phyloP scores from a whole-genome alignment of 768 basidiomycete species.

The Pleurotus eryngii region DNA sequence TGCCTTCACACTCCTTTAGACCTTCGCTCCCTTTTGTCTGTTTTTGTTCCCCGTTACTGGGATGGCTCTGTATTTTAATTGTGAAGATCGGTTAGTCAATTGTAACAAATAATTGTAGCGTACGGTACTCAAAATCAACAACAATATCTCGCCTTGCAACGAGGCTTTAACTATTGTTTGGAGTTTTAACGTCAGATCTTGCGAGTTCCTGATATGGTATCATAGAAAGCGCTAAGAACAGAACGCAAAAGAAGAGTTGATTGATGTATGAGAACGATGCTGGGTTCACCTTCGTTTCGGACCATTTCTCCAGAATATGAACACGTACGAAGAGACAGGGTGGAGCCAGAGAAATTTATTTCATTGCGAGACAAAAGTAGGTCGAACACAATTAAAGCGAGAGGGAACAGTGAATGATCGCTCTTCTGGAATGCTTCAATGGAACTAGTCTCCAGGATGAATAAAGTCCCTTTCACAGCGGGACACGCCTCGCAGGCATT shows the following conservation, averaged over 20 bases:
- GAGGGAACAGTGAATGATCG: neutral
- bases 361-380: too few species aligned
- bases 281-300: too few species aligned
- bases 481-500: too few species aligned
- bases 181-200: neutral
- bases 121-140: neutral
- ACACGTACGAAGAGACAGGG: too few species aligned
- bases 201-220: too few species aligned
- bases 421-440: neutral
- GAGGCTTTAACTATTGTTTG: neutral
- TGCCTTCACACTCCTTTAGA: constrained; percentile 12
- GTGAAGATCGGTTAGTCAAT: neutral
- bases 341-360: too few species aligned
- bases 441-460: neutral
- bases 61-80: neutral
- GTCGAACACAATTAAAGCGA: too few species aligned
- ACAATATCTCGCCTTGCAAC: neutral
- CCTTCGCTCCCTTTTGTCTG: constrained; percentile 5
- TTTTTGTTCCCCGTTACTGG: neutral
- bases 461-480: too few species aligned
- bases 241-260: too few species aligned
- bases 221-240: too few species aligned
- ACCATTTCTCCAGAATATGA: too few species aligned
- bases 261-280: too few species aligned
- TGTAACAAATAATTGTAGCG: constrained; percentile 6